Base-by-base conservation (phyloP, 2,329 filamentous ascomycete genomes). In the Gaeumannomyces sp. region DNA sequence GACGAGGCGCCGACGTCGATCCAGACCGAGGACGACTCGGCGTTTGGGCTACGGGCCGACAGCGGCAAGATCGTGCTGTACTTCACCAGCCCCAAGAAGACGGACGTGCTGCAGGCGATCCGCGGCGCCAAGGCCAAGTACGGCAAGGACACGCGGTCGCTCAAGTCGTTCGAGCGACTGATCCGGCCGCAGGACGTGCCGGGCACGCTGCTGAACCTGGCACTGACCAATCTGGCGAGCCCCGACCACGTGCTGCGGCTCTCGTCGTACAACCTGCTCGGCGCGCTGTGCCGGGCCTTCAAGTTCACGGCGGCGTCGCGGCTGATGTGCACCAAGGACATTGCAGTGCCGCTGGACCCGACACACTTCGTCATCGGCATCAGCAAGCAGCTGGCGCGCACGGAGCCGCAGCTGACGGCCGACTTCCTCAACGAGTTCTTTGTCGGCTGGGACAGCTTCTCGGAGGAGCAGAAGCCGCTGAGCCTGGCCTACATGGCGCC, bases 341-440 rank as follows among this genome's bases (percentile, higher is more conserved):
- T 89, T 6, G 84, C 82, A 61, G 83, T 90, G 64, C 88, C 88
- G 0, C 73, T 85, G 56, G 85, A 89, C 66, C 83, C 87, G 2
- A 85, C 85, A 4, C 79, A 81, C 29, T 89, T 90, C 71, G 86
- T 90, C 58, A 77, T 90, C 69, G 82, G 83, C 60, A 87, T 90
- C 60, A 90, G 88, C 76, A 83, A 82, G 70, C 83, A 85, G 67
- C 77, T 90, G 22, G 87, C 88, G 11, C 75, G 78, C 35, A 82
- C 86, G 27, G 87, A 90, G 70, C 85, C 88, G 28, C 87, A 89
- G 69, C 79, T 90, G 10, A 90, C 88, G 0, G 83, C 82, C 10
- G 88, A 90, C 70, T 90, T 90, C 70, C 71, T 90, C 56, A 89
- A 87, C n/a, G 88, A 90, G 70, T 90, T 90, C 71, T 90, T 90